phyloP scores from a whole-genome alignment of 768 basidiomycete genomes.

The Exsudoporus frostii region DNA sequence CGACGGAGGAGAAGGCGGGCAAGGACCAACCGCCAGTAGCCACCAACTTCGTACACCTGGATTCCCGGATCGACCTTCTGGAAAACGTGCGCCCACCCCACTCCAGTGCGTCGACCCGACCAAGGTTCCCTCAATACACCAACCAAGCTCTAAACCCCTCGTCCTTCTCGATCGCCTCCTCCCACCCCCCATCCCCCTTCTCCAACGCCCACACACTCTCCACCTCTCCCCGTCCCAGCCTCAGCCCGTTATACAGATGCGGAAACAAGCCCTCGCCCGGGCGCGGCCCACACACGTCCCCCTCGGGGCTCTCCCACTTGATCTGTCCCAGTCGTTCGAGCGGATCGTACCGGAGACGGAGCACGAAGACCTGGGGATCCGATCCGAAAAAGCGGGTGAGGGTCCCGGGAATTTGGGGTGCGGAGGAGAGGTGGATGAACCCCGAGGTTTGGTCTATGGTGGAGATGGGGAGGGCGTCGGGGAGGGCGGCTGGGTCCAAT shows the following conservation, averaged over 20 bases:
- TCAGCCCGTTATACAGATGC: conserved; percentile 48
- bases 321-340: conserved; percentile 35
- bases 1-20: background rate
- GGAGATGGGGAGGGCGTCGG: conserved; percentile 47
- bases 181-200: conserved; percentile 32
- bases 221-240: conserved; percentile 44
- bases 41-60: background rate
- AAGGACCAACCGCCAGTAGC: background rate
- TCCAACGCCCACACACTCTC: conserved; percentile 37
- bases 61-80: background rate
- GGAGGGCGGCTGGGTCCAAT: conserved; percentile 34
- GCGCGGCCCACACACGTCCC: conserved; percentile 38
- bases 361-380: conserved; percentile 38
- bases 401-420: conserved; percentile 46
- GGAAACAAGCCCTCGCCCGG: conserved; percentile 50
- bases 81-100: background rate
- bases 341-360: conserved; percentile 41
- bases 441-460: conserved; percentile 43
- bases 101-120: background rate
- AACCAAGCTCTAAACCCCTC: conserved; percentile 30
- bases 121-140: conserved; percentile 27
- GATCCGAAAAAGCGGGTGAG: conserved; percentile 44
- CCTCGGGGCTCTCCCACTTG: conserved; percentile 49
- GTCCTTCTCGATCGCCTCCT: conserved; percentile 20
- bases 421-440: conserved; percentile 57